Evolutionary conservation across 78 protist species (phyloP).

Genomic region (Thecamonas trahens): DNA sequence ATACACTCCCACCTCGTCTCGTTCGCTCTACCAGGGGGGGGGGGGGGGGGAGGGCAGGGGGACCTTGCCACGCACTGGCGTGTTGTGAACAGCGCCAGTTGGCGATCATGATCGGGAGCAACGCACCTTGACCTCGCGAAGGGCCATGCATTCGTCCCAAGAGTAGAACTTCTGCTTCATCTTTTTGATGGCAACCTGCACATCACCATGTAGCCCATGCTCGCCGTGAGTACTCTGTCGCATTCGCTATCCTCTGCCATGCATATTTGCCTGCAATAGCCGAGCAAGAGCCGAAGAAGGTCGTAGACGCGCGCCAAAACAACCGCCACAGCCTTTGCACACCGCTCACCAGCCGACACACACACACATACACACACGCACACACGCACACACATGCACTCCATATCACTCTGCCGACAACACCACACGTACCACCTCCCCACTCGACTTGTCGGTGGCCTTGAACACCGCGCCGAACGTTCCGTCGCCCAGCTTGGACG

Average conservation of each 20-base stretch:
- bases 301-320: not conserved
- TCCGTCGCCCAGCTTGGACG: constrained; percentile 82
- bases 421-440: constrained; percentile 55
- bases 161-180: constrained; percentile 84
- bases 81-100: too few species aligned
- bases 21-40: too few species aligned
- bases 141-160: constrained; percentile 85
- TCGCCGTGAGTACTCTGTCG: not conserved
- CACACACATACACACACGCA: not conserved
- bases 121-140: constrained; percentile 74
- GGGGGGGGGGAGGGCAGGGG: too few species aligned
- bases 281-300: not conserved
- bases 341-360: not conserved
- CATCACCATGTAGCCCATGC: not conserved
- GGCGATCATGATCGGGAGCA: not conserved
- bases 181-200: constrained; percentile 88
- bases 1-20: too few species aligned
- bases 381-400: constrained; percentile 12
- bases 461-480: constrained; percentile 71
- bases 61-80: too few species aligned
- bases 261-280: not conserved
- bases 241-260: not conserved
- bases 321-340: not conserved
- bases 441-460: constrained; percentile 40
- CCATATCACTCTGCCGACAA: too few species aligned